These are phyloP conservation scores for Rhamnella rubrinervis DNA, from an alignment of 331 rosid species.

Conservation along the genomic window DNA sequence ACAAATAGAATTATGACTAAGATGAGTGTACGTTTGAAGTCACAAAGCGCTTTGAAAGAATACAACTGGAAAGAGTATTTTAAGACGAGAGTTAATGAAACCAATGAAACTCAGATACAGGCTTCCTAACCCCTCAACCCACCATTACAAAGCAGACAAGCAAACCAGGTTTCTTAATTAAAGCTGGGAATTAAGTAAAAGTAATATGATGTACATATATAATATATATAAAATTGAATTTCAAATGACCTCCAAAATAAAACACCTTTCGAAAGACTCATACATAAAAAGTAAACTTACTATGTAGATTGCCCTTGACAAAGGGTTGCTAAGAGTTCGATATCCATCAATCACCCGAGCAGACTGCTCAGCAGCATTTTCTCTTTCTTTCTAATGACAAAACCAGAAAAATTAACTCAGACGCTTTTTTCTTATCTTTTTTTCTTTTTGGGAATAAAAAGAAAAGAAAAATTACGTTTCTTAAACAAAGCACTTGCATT, in stretches of 20 bases:
- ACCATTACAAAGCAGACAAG: neutral
- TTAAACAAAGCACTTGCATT: neutral
- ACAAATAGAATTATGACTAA: conserved; percentile 7
- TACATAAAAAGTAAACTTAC: conserved; percentile 40
- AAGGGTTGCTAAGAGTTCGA: conserved; percentile 69
- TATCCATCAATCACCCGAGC: conserved; percentile 87
- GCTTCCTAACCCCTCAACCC: neutral
- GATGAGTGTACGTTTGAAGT: neutral
- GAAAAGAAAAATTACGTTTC: neutral
- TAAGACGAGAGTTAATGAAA: neutral
- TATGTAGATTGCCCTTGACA: conserved; percentile 74
- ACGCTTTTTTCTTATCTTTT: neutral
- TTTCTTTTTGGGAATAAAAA: neutral
- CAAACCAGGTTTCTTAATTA: neutral
- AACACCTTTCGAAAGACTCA: neutral
- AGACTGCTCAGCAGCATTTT: conserved; percentile 89
- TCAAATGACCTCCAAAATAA: neutral
- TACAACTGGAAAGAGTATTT: neutral
- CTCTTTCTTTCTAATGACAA: conserved; percentile 66
- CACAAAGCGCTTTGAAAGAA: neutral
- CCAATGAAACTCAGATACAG: neutral
- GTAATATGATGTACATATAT: neutral
- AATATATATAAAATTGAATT: neutral
- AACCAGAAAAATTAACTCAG: conserved; percentile 17
- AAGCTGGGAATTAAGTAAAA: neutral